phyloP scores from a whole-genome alignment of 768 basidiomycete genomes.

The Mycena chlorophos region DNA sequence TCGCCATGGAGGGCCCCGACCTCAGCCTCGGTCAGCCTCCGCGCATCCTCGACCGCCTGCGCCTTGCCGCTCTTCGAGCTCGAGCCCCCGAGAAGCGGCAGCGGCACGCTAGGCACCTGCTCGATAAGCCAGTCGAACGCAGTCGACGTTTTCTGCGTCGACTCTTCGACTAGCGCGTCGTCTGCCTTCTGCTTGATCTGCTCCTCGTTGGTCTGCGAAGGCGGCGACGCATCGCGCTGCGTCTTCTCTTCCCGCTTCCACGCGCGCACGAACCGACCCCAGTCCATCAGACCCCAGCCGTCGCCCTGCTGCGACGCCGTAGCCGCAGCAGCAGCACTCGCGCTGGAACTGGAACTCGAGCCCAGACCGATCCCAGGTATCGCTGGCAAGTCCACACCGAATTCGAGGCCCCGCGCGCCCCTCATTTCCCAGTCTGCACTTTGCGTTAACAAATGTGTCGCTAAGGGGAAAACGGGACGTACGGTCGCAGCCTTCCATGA shows the following conservation, averaged over 20 bases:
- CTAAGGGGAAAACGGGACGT: constrained; percentile 21
- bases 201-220: constrained; percentile 12
- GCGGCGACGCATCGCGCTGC: constrained; percentile 35
- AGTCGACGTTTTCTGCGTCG: constrained; percentile 70
- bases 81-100: constrained; percentile 17
- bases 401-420: constrained; percentile 79
- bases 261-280: constrained; percentile 59
- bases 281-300: constrained; percentile 56
- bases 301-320: constrained; percentile 36
- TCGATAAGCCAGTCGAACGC: constrained; percentile 83
- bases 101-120: constrained; percentile 52
- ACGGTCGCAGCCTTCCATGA: constrained; percentile 86
- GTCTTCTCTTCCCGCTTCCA: constrained; percentile 60
- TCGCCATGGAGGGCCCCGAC: constrained; percentile 19
- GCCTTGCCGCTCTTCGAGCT: constrained; percentile 15
- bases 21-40: constrained; percentile 24
- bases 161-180: constrained; percentile 62
- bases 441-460: background rate
- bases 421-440: constrained; percentile 84
- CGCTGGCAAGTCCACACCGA: constrained; percentile 59
- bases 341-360: constrained; percentile 8
- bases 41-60: constrained; percentile 17
- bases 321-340: constrained; percentile 9
- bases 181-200: constrained; percentile 26
- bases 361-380: constrained; percentile 46